Conservation (phyloP, 2,329 filamentous ascomycete species). For the Fonsecaea pugnacius region DNA sequence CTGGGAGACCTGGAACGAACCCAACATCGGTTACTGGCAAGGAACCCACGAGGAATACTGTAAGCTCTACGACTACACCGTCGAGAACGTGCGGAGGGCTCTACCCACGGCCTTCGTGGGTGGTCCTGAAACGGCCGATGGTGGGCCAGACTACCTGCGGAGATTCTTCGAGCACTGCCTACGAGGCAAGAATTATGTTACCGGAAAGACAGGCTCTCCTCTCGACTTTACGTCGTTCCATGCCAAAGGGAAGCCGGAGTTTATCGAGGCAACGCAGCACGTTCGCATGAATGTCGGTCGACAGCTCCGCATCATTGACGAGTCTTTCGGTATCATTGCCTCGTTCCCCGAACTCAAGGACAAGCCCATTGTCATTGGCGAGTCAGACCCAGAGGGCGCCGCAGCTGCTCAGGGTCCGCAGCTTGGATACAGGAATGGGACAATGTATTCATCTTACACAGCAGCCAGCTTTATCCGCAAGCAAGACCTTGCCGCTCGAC, state of each 20-base stretch:
- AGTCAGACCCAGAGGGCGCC: slow-evolving; percentile 11
- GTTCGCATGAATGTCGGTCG: slow-evolving; percentile 7
- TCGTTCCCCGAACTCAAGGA: slow-evolving; percentile 6
- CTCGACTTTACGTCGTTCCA: slow-evolving; percentile 11
- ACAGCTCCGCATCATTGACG: slow-evolving; percentile 4
- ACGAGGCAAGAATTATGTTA: not conserved
- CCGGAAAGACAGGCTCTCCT: not conserved
- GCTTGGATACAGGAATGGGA: slow-evolving; percentile 5
- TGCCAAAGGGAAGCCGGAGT: slow-evolving; percentile 2
- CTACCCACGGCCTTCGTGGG: not conserved
- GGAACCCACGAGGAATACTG: slow-evolving; percentile 10
- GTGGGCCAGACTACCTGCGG: not conserved
- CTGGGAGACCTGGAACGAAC: slow-evolving; percentile 16
- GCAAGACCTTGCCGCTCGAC: not conserved
- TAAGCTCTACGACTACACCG: slow-evolving; percentile 4
- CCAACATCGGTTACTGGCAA: slow-evolving; percentile 10
- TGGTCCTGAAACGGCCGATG: slow-evolving; percentile 6
- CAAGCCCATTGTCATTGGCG: slow-evolving; percentile 6
- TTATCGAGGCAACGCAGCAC: not conserved
- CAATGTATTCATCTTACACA: slow-evolving; percentile 10
- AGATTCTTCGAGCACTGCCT: slow-evolving; percentile 9
- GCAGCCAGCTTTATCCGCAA: slow-evolving; percentile 8
- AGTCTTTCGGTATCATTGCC: slow-evolving; percentile 7
- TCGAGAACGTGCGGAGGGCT: not conserved
- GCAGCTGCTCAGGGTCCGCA: slow-evolving; percentile 8